These are phyloP conservation scores for Botryotinia narcissicola DNA, from an alignment of 2,329 filamentous ascomycete species.

Conservation along the genomic window DNA sequence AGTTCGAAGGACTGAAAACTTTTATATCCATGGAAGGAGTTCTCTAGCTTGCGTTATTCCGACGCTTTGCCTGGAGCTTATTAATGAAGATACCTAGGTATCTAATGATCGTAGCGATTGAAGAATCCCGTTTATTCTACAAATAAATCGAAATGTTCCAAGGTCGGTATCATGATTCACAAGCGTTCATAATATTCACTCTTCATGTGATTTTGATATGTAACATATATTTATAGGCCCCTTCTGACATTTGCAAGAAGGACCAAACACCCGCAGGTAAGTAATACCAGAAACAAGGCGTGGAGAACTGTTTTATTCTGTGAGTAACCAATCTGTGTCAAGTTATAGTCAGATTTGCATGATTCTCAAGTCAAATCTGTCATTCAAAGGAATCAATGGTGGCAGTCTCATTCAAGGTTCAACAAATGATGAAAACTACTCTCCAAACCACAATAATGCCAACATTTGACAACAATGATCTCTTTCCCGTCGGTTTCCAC, in stretches of 20 bases:
- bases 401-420: neutral
- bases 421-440: rapidly evolving
- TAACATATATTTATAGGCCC: neutral
- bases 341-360: rapidly evolving
- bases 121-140: neutral
- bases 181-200: neutral
- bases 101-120: neutral
- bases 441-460: rapidly evolving
- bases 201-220: neutral
- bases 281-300: no score
- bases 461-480: neutral
- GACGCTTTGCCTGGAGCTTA: neutral
- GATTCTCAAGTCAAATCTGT: neutral
- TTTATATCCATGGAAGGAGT: neutral
- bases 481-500: neutral
- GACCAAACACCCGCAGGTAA: neutral
- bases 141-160: rapidly evolving
- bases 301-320: neutral
- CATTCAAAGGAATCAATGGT: neutral
- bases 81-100: neutral
- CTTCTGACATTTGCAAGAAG: rapidly evolving
- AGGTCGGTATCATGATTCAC: no score
- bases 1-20: neutral
- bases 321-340: neutral
- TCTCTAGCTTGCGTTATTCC: rapidly evolving